Conservation (phyloP, 768 basidiomycete genomes). For the Lactifluus rugatus region DNA sequence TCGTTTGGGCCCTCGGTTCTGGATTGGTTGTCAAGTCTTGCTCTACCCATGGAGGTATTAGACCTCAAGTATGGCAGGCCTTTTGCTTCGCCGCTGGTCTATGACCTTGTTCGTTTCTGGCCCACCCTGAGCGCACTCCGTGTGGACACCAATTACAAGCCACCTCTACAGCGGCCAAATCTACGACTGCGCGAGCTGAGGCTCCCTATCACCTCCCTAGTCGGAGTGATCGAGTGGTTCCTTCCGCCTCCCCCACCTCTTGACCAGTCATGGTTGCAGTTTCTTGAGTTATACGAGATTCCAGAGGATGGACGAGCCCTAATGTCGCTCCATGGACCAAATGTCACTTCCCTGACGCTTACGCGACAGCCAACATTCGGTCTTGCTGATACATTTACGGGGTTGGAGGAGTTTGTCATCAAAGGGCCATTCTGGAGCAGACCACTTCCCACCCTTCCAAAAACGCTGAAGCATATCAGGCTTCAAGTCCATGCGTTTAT, state of each 20-base stretch:
- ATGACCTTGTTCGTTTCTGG: conserved; percentile 11
- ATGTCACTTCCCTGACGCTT: conserved; percentile 3
- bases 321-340: not conserved
- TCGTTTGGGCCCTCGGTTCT: conserved; percentile 1
- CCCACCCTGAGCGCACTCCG: conserved; percentile 7
- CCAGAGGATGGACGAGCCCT: not conserved
- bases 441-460: conserved; percentile 7
- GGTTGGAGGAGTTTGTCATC: conserved; percentile 8
- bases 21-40: conserved; percentile 12
- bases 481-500: conserved; percentile 13
- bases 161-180: not conserved
- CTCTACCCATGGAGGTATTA: not conserved
- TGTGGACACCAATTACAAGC: not conserved
- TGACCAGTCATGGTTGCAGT: not conserved
- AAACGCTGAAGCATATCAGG: conserved; percentile 7
- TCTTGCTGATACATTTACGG: conserved; percentile 5
- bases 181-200: conserved; percentile 6
- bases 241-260: not conserved
- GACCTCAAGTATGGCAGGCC: conserved; percentile 6
- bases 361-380: conserved; percentile 8
- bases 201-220: conserved; percentile 12
- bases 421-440: conserved; percentile 10
- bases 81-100: not conserved
- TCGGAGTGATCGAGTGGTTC: conserved; percentile 1
- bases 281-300: conserved; percentile 12